Evolutionary conservation across 495 filamentous ascomycete genomes (phyloP), one percentile per base, ranked within the genome.

Genomic region (Xylaria sp.): DNA sequence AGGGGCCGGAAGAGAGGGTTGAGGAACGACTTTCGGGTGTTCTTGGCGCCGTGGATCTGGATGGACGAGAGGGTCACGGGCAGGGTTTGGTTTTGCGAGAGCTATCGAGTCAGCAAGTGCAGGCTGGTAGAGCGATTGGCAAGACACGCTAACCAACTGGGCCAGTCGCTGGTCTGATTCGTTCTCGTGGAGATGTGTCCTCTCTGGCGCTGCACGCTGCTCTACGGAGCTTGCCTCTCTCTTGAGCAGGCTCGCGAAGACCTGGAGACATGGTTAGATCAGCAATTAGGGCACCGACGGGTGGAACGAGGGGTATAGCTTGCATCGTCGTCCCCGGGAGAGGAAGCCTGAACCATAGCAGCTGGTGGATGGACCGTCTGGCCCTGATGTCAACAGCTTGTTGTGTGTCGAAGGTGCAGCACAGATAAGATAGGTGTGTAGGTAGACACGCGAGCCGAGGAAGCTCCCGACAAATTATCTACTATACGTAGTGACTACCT

Each of bases 1-100:
- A 97, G 79, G 5, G 95, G 93, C 67, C 88, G 85, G 83, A 98
- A 88, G 68, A 97, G 81, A 26, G 88, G 87, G 74, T 93, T 86
- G 33, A 99, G 89, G 78, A 98, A 97, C 69, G 86, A 84, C 64
- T 88, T 85, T 43, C 95, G 88, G 5, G 95, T 98, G 72, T 95
- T 87, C 26, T 82, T 84, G 12, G 93, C 93, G 75, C 91, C 90
- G 68, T 95, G 86, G 65, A 99, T 86, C 72, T 91, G 89, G 78
- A 98, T 86, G 35, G 90, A 90, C 66, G 91, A 93, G 82, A 99
- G 91, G 6, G 92, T 90, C 61, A 93, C 91, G 19, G 84, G 84
- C 43, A 82, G 77, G 87, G 94, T 74, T 92, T 85, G 72, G 88
- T 97, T 76, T 88, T 93, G 82, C 91, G 96, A 84, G 85, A 88